A percentile compares a stretch with the other conserved stretches of the same genome.
phyloP scores from a whole-genome alignment of 1,284 basidiomycete species.

The Wallemia mellicola region DNA sequence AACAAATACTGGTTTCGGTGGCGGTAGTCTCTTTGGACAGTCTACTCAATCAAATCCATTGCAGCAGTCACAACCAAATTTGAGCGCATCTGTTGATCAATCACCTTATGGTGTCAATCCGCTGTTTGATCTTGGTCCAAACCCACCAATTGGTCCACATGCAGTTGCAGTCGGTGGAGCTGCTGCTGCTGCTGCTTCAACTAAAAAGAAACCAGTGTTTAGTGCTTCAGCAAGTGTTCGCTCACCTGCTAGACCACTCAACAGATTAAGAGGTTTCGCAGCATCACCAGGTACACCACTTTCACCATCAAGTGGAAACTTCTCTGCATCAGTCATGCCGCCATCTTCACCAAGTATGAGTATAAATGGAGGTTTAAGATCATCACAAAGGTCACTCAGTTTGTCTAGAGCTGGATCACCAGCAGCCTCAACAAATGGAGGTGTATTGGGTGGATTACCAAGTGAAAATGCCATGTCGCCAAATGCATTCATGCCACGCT shows the following conservation, averaged over 20 bases:
- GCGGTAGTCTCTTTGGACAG: conserved; percentile 21
- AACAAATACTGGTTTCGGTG: conserved; percentile 14
- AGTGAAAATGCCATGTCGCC: conserved; percentile 1
- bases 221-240: conserved; percentile 15
- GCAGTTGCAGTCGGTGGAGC: conserved; percentile 12
- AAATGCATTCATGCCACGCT: neutral
- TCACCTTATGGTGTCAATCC: conserved; percentile 55
- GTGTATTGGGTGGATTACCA: neutral
- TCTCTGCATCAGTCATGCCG: neutral
- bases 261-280: conserved; percentile 19
- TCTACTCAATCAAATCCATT: conserved; percentile 13
- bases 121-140: conserved; percentile 17
- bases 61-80: conserved; percentile 15
- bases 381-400: neutral
- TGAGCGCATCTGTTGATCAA: conserved; percentile 62
- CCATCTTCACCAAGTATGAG: neutral
- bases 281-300: conserved; percentile 16
- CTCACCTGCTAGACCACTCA: conserved; percentile 17
- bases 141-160: conserved; percentile 12
- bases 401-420: neutral
- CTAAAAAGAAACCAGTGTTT: conserved; percentile 17
- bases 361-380: neutral
- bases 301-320: neutral
- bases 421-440: neutral
- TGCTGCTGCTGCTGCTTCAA: conserved; percentile 9